phyloP scores from a whole-genome alignment of 805 yeast species.

The Nematodospora valgi region DNA sequence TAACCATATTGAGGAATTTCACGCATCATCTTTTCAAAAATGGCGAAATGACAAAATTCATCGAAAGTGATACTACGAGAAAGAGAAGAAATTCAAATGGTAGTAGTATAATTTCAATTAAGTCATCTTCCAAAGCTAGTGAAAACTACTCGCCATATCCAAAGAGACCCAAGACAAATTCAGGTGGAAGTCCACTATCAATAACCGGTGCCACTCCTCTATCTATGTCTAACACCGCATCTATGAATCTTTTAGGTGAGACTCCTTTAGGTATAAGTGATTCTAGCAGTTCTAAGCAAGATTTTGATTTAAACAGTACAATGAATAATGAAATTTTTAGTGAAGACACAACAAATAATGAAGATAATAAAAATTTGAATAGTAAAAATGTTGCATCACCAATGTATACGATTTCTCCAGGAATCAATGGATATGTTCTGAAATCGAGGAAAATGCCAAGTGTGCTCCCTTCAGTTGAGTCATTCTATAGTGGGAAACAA shows the following conservation, averaged over 20 bases:
- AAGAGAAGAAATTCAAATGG: conserved; percentile 10
- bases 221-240: background rate
- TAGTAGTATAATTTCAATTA: no score
- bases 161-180: background rate
- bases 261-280: no score
- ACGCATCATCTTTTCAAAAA: conserved; percentile 28
- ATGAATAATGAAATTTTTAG: no score
- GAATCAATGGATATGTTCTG: background rate
- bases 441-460: conserved; percentile 1
- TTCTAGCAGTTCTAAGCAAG: no score
- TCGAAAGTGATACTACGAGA: conserved; percentile 16
- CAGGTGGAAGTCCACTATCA: conserved; percentile 5
- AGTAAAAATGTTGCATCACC: conserved; percentile 1
- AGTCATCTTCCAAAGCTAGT: background rate
- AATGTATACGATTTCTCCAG: conserved; percentile 1
- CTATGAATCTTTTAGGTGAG: no score
- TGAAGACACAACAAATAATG: no score
- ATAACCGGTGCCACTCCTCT: conserved; percentile 1
- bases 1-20: conserved; percentile 33
- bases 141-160: background rate
- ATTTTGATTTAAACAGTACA: no score
- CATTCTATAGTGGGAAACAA: no score
- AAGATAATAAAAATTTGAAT: background rate
- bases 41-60: conserved; percentile 33
- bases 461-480: background rate